These are phyloP conservation scores for Tympanopsis confertula DNA, from an alignment of 2,329 filamentous ascomycete genomes.

Conservation along the genomic window DNA sequence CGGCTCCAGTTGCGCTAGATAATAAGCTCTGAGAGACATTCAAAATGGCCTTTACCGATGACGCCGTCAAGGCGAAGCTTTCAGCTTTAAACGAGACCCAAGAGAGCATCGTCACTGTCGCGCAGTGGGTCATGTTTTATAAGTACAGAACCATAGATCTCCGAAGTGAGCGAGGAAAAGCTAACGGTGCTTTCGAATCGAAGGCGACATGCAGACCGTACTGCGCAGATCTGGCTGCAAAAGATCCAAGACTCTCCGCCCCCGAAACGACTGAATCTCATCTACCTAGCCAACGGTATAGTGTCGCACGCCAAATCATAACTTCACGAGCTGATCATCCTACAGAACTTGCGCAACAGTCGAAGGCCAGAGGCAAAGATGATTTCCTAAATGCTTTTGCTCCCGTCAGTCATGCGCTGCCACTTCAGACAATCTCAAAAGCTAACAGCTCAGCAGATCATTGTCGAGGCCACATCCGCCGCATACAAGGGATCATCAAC, in stretches of 20 bases:
- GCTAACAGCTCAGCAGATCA: slow-evolving; percentile 14
- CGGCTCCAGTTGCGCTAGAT: no score
- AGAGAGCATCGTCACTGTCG: slow-evolving; percentile 89
- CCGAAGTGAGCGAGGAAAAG: neutral
- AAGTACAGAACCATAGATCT: slow-evolving; percentile 43
- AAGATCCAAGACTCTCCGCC: slow-evolving; percentile 78
- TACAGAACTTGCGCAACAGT: slow-evolving; percentile 88
- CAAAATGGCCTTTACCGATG: slow-evolving; percentile 85
- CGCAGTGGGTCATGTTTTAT: slow-evolving; percentile 99
- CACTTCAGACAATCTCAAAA: neutral
- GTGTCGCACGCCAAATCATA: slow-evolving; percentile 3
- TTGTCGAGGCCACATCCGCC: slow-evolving; percentile 78
- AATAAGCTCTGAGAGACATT: no score
- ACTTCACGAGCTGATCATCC: slow-evolving; percentile 2
- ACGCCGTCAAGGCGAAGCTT: slow-evolving; percentile 87
- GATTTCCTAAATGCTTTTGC: slow-evolving; percentile 90
- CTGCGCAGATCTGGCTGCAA: slow-evolving; percentile 83
- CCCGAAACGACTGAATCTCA: slow-evolving; percentile 74
- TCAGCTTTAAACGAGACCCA: slow-evolving; percentile 94
- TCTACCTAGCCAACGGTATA: slow-evolving; percentile 91
- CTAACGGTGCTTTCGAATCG: neutral
- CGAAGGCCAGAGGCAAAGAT: slow-evolving; percentile 79
- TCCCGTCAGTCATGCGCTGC: slow-evolving; percentile 37
- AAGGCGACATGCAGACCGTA: slow-evolving; percentile 84
- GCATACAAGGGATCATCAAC: slow-evolving; percentile 82